Evolutionary conservation across 768 basidiomycete species (phyloP).

Genomic region (Royoungia palumana): DNA sequence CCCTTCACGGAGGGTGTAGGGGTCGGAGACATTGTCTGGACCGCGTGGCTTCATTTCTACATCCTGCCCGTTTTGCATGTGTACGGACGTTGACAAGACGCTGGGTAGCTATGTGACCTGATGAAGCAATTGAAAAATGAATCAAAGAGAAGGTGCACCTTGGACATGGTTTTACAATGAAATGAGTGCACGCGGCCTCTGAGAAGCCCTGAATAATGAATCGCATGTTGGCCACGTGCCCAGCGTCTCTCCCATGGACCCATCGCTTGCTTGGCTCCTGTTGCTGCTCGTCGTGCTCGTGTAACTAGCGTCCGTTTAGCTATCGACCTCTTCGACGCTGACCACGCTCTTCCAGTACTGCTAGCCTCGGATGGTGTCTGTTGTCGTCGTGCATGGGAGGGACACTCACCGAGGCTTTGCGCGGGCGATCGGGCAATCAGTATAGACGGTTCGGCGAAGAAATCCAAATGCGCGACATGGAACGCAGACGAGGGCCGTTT

Average conservation of each 20-base stretch:
- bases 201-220: no score
- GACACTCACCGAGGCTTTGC: slow-evolving; percentile 48
- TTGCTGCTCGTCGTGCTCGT: slow-evolving; percentile 47
- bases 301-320: slow-evolving; percentile 26
- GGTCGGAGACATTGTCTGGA: slow-evolving; percentile 46
- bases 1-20: slow-evolving; percentile 61
- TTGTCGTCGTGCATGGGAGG: slow-evolving; percentile 65
- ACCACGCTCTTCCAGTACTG: slow-evolving; percentile 33
- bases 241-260: no score
- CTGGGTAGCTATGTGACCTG: background rate
- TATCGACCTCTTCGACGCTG: background rate
- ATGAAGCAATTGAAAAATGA: background rate
- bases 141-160: slow-evolving; percentile 3
- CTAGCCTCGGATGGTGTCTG: slow-evolving; percentile 60
- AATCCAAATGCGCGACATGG: slow-evolving; percentile 66
- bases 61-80: slow-evolving; percentile 11
- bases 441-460: slow-evolving; percentile 44
- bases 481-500: slow-evolving; percentile 33
- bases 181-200: no score
- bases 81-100: background rate
- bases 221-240: no score
- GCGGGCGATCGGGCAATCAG: slow-evolving; percentile 27
- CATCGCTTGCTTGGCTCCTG: slow-evolving; percentile 39
- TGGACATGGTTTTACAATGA: no score
- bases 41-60: slow-evolving; percentile 41